Base-by-base conservation (phyloP, 176 grass and related monocot species). In the Triticum turgidum region DNA sequence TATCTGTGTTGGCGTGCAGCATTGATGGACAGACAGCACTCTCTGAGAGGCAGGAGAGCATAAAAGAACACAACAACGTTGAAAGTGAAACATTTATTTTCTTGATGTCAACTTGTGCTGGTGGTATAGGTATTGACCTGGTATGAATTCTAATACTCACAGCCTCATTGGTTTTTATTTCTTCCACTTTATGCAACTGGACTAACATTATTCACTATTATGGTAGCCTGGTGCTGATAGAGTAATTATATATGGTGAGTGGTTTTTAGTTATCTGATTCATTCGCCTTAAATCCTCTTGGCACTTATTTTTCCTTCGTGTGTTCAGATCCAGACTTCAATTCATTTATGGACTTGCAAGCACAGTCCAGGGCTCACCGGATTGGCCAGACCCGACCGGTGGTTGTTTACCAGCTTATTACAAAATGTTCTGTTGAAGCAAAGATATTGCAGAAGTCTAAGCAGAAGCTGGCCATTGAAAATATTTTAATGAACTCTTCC, bases 301-400 rank as follows among this genome's bases (percentile, higher is more conserved):
- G 14, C 11, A 65, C 65, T 86, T 61, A 83, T 79, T 77, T 10
- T 4, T 2, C 7, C 70, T 42, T 42, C 11, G 0, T 35, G 47
- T 88, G 80, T 77, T 69, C 76, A 95, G 93, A 95, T 86, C 93
- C 93, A 14, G 93, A 95, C 33, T 95, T 95, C 90, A 95, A 92
- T 67, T 90, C 93, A 8, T 95, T 95, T 78, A 90, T 88, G 90
- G 90, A 95, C 68, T 84, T 95, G 66, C 93, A 95, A 88, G 93
- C 93, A 35, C 93, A 95, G 22, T 89, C 90, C 0, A 77, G 93
- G 33, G 93, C 90, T 2, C 93, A 95, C 34, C 79, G 93, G 15
- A 95, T 95, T 78, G 93, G 90, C 0, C 93, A 95, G 83, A 92
- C 93, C 9, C 83, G 90, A 13, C 90, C 90, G 6, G 88, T 92